These are phyloP conservation scores for Dimargaris cristalligena DNA, from an alignment of 192 early-diverging fungal species.

Conservation along the genomic window DNA sequence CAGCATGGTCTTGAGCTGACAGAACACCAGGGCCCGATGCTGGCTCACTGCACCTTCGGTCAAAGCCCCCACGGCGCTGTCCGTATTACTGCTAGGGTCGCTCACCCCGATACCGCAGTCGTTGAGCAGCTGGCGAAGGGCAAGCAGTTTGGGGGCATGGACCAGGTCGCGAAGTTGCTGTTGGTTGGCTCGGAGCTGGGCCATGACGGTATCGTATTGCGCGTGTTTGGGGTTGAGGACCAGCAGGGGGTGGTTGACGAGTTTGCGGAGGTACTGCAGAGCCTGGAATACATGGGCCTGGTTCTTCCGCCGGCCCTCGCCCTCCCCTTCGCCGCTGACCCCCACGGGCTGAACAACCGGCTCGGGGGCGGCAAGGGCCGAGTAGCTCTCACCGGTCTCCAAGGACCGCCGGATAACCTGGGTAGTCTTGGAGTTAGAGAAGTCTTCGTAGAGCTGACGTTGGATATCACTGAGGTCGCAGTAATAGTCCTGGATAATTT, in stretches of 20 bases:
- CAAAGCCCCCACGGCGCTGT: constrained; percentile 19
- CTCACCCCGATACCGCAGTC: constrained; percentile 89
- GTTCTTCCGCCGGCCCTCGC: constrained; percentile 18
- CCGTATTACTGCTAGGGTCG: constrained; percentile 4
- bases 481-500: constrained; percentile 99
- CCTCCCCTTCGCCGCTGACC: not conserved
- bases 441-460: constrained; percentile 83
- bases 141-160: constrained; percentile 82
- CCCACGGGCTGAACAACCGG: constrained; percentile 11
- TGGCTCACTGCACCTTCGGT: constrained; percentile 45
- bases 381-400: constrained; percentile 7
- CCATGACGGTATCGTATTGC: constrained; percentile 49
- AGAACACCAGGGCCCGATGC: constrained; percentile 94
- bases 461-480: constrained; percentile 87
- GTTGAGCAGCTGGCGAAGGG: constrained; percentile 70
- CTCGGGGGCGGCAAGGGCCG: not conserved
- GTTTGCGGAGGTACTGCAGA: constrained; percentile 83
- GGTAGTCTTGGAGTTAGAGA: constrained; percentile 48
- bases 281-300: constrained; percentile 92
- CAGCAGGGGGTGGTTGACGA: constrained; percentile 88
- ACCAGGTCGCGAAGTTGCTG: constrained; percentile 37
- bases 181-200: constrained; percentile 14
- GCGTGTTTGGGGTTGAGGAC: constrained; percentile 84
- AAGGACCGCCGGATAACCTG: constrained; percentile 10
- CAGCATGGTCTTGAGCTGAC: constrained; percentile 87